Base-by-base conservation (phyloP, 176 grass and related monocot genomes). In the Eleusine coracana region DNA sequence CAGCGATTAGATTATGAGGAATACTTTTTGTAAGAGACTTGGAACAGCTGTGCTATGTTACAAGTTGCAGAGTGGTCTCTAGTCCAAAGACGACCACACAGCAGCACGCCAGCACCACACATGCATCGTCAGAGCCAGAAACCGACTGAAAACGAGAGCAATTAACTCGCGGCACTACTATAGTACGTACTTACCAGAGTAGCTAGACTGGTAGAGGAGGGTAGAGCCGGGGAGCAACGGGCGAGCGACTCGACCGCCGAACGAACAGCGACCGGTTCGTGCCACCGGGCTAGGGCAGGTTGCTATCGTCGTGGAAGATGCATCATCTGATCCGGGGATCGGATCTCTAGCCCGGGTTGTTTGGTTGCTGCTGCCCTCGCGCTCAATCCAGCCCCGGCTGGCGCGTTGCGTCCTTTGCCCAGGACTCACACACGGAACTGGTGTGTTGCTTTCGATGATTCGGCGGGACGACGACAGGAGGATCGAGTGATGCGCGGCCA, bases 111-210 rank as follows among this genome's bases (percentile, higher is more conserved):
- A 6, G 40, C 40, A 42, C 31, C n/a, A 41, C 11, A 38, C 46
- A 50, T 50, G 54, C 61, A 63, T 37, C 38, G 42, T 62, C 59
- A 64, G 59, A 12, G 5, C 5, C 25, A 4, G 27, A 52, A 11
- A 34, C 1, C 10, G 71, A 54, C 17, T 5, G 76, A 66, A 79
- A 79, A 18, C 28, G 76, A 79, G 42, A 50, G 61, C 42, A 50
- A 44, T 67, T 67, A 79, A 37, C 66, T 79, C 28, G 16, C 3
- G 23, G 31, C 31, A 34, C 31, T 34, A 34, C 31, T 34, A 34
- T 25, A 25, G 25, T 25, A 25, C 25, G 25, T 25, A 25, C 25
- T 25, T 25, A 25, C 25, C 25, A 25, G 25, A 25, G 25, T 25
- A 25, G 25, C 25, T 25, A 25, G 31, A 34, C 3, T 23, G 56